phyloP scores from a whole-genome alignment of 768 basidiomycete species.

The Leucosporidium creatinivorum region DNA sequence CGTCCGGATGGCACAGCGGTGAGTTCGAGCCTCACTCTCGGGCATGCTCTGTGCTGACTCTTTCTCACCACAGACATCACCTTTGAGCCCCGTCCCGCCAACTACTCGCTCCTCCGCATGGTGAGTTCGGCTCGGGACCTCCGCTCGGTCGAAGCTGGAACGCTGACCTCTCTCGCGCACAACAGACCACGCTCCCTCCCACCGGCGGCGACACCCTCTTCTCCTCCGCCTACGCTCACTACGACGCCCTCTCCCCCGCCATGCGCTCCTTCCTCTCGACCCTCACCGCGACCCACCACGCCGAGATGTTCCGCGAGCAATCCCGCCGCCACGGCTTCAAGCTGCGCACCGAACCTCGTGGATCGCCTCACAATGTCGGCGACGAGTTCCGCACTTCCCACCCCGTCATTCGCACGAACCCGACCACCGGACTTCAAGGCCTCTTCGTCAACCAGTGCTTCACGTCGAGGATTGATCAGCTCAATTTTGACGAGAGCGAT shows the following conservation, averaged over 20 bases:
- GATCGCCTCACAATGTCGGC: constrained; percentile 41
- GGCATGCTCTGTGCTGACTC: not conserved
- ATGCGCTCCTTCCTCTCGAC: constrained; percentile 40
- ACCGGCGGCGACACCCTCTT: constrained; percentile 38
- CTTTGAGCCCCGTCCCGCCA: constrained; percentile 41
- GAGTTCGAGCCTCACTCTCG: no score
- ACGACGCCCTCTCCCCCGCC: constrained; percentile 40
- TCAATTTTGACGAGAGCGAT: constrained; percentile 22
- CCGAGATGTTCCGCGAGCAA: constrained; percentile 41
- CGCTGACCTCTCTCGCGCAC: constrained; percentile 22
- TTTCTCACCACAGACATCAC: constrained; percentile 30
- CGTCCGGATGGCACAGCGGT: constrained; percentile 32
- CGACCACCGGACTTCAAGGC: constrained; percentile 31
- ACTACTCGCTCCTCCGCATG: constrained; percentile 18
- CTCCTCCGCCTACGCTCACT: constrained; percentile 37
- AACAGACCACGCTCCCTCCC: constrained; percentile 38
- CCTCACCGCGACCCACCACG: constrained; percentile 41
- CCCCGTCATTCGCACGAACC: constrained; percentile 43
- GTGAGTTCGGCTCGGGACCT: no score
- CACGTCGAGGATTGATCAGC: constrained; percentile 33
- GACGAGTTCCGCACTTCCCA: constrained; percentile 40
- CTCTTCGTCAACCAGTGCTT: constrained; percentile 33
- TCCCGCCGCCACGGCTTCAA: constrained; percentile 37
- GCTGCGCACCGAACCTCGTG: constrained; percentile 38
- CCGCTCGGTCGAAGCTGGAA: constrained; percentile 20